phyloP scores from a whole-genome alignment of 108 stramenopile genomes.

The Discostella pseudostelligera region DNA sequence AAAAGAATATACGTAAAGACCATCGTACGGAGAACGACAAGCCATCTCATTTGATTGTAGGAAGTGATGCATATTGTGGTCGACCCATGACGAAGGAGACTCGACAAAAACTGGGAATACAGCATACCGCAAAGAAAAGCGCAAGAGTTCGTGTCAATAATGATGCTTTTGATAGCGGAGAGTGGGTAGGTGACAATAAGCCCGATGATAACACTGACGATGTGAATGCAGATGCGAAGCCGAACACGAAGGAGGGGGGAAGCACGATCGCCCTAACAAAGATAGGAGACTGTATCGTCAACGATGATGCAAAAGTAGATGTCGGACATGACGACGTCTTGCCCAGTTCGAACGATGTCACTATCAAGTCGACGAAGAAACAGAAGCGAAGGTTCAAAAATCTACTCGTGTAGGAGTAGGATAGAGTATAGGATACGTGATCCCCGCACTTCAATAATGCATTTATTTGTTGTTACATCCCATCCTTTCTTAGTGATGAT shows the following conservation, averaged over 20 bases:
- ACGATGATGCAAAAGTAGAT: conserved; percentile 3
- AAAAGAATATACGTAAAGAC: conserved; percentile 87
- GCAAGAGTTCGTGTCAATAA: neutral
- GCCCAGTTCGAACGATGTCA: neutral
- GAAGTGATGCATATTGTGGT: conserved; percentile 51
- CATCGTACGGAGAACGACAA: conserved; percentile 55
- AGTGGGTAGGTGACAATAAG: conserved; percentile 8
- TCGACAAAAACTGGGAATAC: conserved; percentile 38
- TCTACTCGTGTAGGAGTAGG: neutral
- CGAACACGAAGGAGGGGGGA: neutral
- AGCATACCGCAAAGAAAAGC: neutral
- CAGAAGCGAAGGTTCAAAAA: conserved; percentile 29
- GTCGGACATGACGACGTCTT: neutral
- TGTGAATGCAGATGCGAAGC: neutral
- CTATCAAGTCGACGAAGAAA: conserved; percentile 2
- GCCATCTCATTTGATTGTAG: conserved; percentile 61
- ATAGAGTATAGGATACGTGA: neutral
- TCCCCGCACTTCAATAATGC: too few relatives aligned
- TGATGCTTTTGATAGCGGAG: conserved; percentile 12
- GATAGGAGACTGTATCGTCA: conserved; percentile 34
- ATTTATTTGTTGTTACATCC: neutral
- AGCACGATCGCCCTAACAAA: conserved; percentile 4
- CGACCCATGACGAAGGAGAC: conserved; percentile 69
- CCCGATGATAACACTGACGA: neutral
- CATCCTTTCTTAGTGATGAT: neutral